A percentile compares a stretch with the other conserved stretches of the same genome.
Conservation (phyloP, 345 rosid species). For the Rhodamnia argentea region DNA sequence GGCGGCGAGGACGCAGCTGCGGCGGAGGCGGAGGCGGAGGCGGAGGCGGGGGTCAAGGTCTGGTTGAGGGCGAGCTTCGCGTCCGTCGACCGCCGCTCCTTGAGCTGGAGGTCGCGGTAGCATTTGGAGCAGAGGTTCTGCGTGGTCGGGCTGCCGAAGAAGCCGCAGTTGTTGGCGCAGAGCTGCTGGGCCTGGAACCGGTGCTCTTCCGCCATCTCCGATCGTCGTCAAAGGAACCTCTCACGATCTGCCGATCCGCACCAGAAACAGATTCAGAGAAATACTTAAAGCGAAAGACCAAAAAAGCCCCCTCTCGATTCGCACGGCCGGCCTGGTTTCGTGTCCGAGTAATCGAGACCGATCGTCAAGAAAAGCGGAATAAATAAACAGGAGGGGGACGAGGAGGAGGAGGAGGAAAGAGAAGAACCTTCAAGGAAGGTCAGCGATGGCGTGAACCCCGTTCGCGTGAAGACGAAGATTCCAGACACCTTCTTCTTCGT, state of each 20-base stretch:
- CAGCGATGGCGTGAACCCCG: background rate
- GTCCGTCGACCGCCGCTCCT: conserved; percentile 43
- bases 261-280: background rate
- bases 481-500: background rate
- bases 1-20: background rate
- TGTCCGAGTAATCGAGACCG: background rate
- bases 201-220: conserved; percentile 79
- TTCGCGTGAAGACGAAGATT: background rate
- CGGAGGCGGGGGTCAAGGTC: conserved; percentile 24
- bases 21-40: background rate
- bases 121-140: conserved; percentile 79
- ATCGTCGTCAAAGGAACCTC: background rate
- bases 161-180: conserved; percentile 84
- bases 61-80: conserved; percentile 46
- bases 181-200: conserved; percentile 50
- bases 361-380: background rate
- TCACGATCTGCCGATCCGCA: background rate
- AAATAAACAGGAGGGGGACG: background rate
- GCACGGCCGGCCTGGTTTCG: background rate
- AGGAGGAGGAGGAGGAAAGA: background rate
- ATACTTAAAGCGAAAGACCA: no score
- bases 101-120: conserved; percentile 47
- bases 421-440: background rate
- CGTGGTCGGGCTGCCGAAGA: conserved; percentile 71
- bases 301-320: background rate